Evolutionary conservation across 441 rosid genomes (phyloP).

Genomic region (Flueggea neowawraea): DNA sequence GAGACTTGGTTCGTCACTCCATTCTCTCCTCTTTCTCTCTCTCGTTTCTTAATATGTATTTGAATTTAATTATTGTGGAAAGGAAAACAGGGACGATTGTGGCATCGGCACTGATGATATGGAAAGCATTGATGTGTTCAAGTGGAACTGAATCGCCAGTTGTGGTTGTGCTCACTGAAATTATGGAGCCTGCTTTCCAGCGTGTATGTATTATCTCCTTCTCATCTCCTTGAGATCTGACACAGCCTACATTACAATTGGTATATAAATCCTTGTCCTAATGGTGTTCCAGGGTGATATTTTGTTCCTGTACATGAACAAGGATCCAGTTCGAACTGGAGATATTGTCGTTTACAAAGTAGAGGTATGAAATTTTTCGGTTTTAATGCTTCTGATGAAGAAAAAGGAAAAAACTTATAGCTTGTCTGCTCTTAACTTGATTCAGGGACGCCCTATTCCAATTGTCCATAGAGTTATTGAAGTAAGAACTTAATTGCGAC

Average conservation of each 20-base stretch:
- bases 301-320: constrained; percentile 86
- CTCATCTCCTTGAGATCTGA: not conserved
- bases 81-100: constrained; percentile 71
- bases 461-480: constrained; percentile 85
- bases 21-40: too few relatives aligned
- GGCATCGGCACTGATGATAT: constrained; percentile 86
- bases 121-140: constrained; percentile 92
- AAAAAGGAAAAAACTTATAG: too few relatives aligned
- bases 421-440: too few relatives aligned
- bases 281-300: constrained; percentile 74
- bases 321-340: constrained; percentile 93
- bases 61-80: too few relatives aligned
- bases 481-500: constrained; percentile 28
- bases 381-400: too few relatives aligned
- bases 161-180: constrained; percentile 92
- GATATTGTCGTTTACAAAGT: constrained; percentile 94
- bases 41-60: too few relatives aligned
- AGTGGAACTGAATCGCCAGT: constrained; percentile 95
- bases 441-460: constrained; percentile 68
- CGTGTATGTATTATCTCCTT: constrained; percentile 40
- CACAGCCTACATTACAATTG: too few relatives aligned
- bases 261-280: too few relatives aligned
- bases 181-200: constrained; percentile 99
- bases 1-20: too few relatives aligned
- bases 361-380: constrained; percentile 34